Conservation (phyloP, 2,329 filamentous ascomycete genomes). For the Stagonosporopsis rhizophila region DNA sequence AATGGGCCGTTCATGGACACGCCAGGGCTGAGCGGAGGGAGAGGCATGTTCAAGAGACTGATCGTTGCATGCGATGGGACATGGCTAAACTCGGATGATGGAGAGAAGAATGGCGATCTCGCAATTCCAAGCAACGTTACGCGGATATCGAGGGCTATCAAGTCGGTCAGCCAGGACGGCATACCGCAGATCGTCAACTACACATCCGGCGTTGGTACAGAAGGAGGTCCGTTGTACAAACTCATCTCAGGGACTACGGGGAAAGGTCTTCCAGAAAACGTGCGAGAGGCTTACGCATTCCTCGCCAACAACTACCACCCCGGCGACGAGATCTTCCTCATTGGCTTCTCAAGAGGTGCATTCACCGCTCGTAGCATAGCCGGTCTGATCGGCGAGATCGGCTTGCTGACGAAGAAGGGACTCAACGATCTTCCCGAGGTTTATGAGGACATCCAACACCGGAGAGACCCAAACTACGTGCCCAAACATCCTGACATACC, state of each 20-base stretch:
- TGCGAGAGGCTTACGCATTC: slow-evolving; percentile 59
- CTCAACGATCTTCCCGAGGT: slow-evolving; percentile 56
- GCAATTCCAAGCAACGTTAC: slow-evolving; percentile 59
- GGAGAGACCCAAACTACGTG: slow-evolving; percentile 52
- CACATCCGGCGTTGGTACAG: slow-evolving; percentile 57
- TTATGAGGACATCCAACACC: slow-evolving; percentile 55
- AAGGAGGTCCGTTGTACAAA: slow-evolving; percentile 53
- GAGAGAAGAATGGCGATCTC: slow-evolving; percentile 53
- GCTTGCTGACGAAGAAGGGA: slow-evolving; percentile 58
- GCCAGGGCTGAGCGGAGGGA: slow-evolving; percentile 45
- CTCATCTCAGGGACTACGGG: slow-evolving; percentile 52
- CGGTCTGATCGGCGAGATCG: slow-evolving; percentile 54
- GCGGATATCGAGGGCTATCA: slow-evolving; percentile 58
- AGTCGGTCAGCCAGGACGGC: slow-evolving; percentile 55
- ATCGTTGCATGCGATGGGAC: slow-evolving; percentile 54
- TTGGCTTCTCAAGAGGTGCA: slow-evolving; percentile 57
- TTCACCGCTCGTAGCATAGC: slow-evolving; percentile 55
- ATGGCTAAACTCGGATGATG: slow-evolving; percentile 59
- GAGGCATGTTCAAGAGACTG: slow-evolving; percentile 50
- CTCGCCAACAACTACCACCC: slow-evolving; percentile 61
- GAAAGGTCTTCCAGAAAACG: slow-evolving; percentile 56
- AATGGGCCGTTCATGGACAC: slow-evolving; percentile 35
- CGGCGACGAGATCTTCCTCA: slow-evolving; percentile 58
- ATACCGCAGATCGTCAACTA: slow-evolving; percentile 61
- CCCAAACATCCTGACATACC: slow-evolving; percentile 56